Base-by-base conservation (phyloP, 2,329 filamentous ascomycete genomes). In the Neonectria neomacrospora region DNA sequence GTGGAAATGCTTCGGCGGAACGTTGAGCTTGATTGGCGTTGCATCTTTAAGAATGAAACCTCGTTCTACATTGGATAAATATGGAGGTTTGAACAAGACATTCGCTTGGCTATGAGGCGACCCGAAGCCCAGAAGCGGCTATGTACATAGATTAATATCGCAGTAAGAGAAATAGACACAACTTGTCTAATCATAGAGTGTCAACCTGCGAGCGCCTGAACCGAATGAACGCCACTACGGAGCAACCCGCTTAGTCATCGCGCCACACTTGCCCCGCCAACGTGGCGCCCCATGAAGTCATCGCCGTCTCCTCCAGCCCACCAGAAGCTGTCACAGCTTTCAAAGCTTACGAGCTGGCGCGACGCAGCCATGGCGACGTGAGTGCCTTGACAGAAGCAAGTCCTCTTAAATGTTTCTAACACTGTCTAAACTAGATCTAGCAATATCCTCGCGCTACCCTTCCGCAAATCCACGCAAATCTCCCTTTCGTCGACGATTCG, bases 401-500 rank as follows among this genome's bases (percentile, higher is more conserved):
- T 10, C 3, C 12, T 18, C 3, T 1, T 48, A 20, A 6, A 45
- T 39, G 14, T 12, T n/a, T n/a, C 67, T 73, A 8, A 73, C 52
- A 12, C 11, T 44, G 2, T 7, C 58, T 2, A 28, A 50, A n/a
- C n/a, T 18, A 76, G 74, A 54, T 75, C 73, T 14, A 78, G 76
- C 71, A 91, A 89, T 77, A 88, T 92, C 67, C 86, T 97, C 59
- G 88, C 90, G 76, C 85, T 97, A 66, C 94, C 95, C 9, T 98
- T 98, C 80, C 93, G 95, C 72, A 92, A 90, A 76, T 95, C 94
- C 54, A 89, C 91, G 67, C 86, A 90, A 61, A 84, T 97, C 42
- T 91, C 91, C 63, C 86, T 98, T 65, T 91, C 92, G 58, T 85
- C 88, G 65, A 91, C 94, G 53, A 94, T 99, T 77, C 93, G 92